A percentile compares a stretch with the other conserved stretches of the same genome.
These are phyloP conservation scores for Coelastrella sp. DNA, from an alignment of 139 green algal genomes.

Conservation along the genomic window DNA sequence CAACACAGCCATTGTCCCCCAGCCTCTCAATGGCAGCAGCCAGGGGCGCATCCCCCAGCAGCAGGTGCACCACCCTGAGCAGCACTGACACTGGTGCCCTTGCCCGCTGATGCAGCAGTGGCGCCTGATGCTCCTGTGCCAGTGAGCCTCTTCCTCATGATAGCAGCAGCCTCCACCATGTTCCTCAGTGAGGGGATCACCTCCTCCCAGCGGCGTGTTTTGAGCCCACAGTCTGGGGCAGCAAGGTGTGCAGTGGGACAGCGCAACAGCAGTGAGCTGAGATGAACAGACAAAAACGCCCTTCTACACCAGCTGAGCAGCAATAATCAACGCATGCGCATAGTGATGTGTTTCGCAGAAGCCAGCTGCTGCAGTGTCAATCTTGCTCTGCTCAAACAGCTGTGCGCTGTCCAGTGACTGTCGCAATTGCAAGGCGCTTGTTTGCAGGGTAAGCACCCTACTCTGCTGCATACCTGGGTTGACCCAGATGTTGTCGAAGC, in stretches of 20 bases:
- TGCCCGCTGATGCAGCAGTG: neutral
- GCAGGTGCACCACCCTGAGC: neutral
- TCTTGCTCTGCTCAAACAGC: no score
- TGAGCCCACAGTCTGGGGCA: constrained; percentile 86
- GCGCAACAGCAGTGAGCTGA: neutral
- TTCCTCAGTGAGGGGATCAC: constrained; percentile 60
- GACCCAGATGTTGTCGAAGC: constrained; percentile 78
- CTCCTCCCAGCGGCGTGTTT: constrained; percentile 75
- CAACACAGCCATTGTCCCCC: no score
- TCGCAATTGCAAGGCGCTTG: no score
- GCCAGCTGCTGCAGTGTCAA: neutral
- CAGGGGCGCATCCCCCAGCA: neutral
- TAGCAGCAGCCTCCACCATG: constrained; percentile 60
- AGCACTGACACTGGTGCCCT: neutral
- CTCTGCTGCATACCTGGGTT: constrained; percentile 63
- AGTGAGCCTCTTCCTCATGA: constrained; percentile 41
- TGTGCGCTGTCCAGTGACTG: no score
- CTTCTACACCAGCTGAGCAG: neutral
- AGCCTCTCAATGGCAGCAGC: neutral
- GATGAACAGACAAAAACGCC: neutral
- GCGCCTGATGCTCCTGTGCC: neutral
- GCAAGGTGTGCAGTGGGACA: neutral
- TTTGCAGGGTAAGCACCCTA: no score
- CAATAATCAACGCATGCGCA: neutral
- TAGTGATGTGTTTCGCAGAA: neutral